Conservation (phyloP, 2,329 filamentous ascomycete species). For the Aspergillus fumigatus region DNA sequence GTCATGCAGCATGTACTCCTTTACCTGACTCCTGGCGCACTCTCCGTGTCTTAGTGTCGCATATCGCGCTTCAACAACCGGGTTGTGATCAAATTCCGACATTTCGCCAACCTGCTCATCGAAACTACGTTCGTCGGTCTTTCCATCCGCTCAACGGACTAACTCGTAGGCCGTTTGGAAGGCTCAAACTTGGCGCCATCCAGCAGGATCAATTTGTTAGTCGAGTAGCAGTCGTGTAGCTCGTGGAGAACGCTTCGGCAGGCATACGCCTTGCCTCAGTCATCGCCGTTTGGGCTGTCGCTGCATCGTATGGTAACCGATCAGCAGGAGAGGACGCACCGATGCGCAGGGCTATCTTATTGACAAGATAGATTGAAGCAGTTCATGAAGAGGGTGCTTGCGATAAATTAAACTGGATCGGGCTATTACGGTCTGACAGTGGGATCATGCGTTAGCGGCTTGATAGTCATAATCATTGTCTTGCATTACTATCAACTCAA, state of each 20-base stretch:
- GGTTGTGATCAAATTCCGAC: conserved; percentile 67
- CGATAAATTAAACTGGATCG: too few species aligned
- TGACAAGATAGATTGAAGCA: too few species aligned
- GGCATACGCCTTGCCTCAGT: too few species aligned
- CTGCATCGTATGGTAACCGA: too few species aligned
- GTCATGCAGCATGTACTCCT: not conserved
- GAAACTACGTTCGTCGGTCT: conserved; percentile 21
- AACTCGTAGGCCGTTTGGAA: conserved; percentile 83
- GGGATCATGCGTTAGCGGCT: too few species aligned
- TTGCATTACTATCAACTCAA: not conserved
- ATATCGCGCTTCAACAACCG: conserved; percentile 62
- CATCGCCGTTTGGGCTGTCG: too few species aligned
- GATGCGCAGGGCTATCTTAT: too few species aligned
- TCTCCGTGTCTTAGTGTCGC: conserved; percentile 75
- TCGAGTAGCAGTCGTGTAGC: conserved; percentile 90
- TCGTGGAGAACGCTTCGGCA: conserved; percentile 42
- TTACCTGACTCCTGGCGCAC: conserved; percentile 58
- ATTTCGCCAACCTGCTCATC: conserved; percentile 40
- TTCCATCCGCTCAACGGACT: conserved; percentile 61
- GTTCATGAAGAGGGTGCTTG: too few species aligned
- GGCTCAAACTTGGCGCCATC: conserved; percentile 74
- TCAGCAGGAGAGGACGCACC: too few species aligned
- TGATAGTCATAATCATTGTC: too few species aligned
- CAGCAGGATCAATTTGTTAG: conserved; percentile 89
- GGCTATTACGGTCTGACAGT: too few species aligned